A percentile compares a stretch with the other conserved stretches of the same genome.
phyloP scores from a whole-genome alignment of 768 basidiomycete species.

The Lactarius psammicola region DNA sequence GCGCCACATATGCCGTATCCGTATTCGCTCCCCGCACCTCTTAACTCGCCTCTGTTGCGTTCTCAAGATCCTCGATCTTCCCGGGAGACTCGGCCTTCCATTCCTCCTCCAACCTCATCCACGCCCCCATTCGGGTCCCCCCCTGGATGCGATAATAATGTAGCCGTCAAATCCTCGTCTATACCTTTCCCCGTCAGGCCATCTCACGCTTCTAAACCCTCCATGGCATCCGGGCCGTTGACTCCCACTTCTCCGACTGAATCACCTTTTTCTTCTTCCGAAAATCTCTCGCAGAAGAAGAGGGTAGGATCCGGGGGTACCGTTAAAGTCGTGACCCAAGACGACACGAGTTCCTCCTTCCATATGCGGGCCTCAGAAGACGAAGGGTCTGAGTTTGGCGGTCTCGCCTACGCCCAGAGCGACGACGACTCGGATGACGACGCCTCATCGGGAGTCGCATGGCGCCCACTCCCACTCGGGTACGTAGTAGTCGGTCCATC shows the following conservation, averaged over 20 bases:
- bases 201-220: too few species aligned
- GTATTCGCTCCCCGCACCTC: constrained; percentile 1
- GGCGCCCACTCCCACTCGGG: too few species aligned
- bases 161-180: too few species aligned
- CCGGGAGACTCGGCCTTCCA: constrained; percentile 23
- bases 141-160: too few species aligned
- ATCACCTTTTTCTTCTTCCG: constrained; percentile 52
- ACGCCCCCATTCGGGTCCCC: too few species aligned
- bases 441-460: constrained; percentile 21
- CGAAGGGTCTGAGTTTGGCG: constrained; percentile 35
- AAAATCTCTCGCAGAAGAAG: constrained; percentile 46
- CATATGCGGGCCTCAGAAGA: too few species aligned
- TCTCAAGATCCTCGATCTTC: constrained; percentile 6
- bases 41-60: not conserved
- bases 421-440: constrained; percentile 32
- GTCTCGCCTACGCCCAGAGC: constrained; percentile 40
- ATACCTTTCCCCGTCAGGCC: too few species aligned
- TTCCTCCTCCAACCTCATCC: too few species aligned
- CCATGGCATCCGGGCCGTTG: constrained; percentile 32
- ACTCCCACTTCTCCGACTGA: constrained; percentile 27
- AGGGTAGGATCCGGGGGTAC: constrained; percentile 15
- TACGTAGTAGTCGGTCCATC: too few species aligned
- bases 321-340: constrained; percentile 19
- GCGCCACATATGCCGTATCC: constrained; percentile 20
- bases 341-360: constrained; percentile 12